Percentiles rank a stretch among this genome's conserved stretches.
Evolutionary conservation across 441 rosid species (phyloP).

Genomic region (Populus trichocarpa): DNA sequence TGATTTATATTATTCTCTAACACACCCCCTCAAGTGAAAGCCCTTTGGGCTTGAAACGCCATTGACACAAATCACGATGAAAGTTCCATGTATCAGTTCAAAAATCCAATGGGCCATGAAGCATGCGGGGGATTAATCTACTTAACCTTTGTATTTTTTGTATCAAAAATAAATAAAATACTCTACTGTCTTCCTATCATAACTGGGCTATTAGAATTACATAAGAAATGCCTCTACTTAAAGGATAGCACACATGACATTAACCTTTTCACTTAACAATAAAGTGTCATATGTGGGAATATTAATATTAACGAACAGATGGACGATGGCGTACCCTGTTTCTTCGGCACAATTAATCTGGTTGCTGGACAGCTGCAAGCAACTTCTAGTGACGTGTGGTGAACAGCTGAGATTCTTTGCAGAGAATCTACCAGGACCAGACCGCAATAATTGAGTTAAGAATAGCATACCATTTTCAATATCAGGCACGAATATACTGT

Average conservation of each 20-base stretch:
- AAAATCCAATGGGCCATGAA: too few relatives aligned
- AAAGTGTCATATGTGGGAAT: background rate
- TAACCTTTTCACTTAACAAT: background rate
- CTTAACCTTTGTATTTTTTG: too few relatives aligned
- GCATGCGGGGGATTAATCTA: too few relatives aligned
- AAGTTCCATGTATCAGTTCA: too few relatives aligned
- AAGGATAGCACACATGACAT: background rate
- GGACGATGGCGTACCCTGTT: background rate
- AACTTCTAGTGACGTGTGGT: background rate
- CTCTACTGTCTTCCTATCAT: too few relatives aligned
- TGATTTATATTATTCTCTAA: too few relatives aligned
- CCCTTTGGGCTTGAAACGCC: too few relatives aligned
- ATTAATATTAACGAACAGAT: background rate
- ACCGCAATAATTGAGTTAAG: background rate
- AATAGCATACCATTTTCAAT: background rate
- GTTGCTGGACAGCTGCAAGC: background rate
- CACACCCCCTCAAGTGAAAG: too few relatives aligned
- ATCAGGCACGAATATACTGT: background rate
- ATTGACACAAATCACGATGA: too few relatives aligned
- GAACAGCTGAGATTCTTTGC: background rate
- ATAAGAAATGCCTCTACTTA: background rate
- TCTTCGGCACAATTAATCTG: conserved; percentile 1
- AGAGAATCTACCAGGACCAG: conserved; percentile 4
- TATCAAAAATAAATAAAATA: too few relatives aligned
- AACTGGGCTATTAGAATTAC: too few relatives aligned